Evolutionary conservation across 768 basidiomycete species (phyloP).

Genomic region (Collybia mongolica): DNA sequence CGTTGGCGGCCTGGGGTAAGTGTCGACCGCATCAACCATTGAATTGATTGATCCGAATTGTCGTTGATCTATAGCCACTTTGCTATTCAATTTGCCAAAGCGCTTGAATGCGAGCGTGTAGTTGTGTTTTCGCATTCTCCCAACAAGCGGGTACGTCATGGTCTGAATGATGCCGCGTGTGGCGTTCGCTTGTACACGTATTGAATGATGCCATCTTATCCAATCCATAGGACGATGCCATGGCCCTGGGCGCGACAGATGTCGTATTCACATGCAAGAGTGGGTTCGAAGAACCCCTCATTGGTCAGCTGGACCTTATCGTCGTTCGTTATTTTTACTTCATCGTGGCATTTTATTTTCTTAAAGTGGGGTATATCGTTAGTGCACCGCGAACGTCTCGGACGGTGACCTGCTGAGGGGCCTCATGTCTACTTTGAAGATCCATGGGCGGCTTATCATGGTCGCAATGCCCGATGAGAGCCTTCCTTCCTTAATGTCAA

Average conservation of each 20-base stretch:
- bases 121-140: slow-evolving; percentile 56
- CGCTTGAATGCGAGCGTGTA: slow-evolving; percentile 53
- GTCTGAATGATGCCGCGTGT: neutral
- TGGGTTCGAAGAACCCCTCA: slow-evolving; percentile 33
- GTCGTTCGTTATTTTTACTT: slow-evolving; percentile 25
- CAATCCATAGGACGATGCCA: slow-evolving; percentile 41
- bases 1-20: slow-evolving; percentile 56
- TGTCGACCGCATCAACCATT: neutral
- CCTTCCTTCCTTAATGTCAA: slow-evolving; percentile 35
- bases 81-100: slow-evolving; percentile 35
- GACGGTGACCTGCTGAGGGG: slow-evolving; percentile 27
- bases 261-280: slow-evolving; percentile 47
- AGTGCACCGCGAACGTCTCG: slow-evolving; percentile 28
- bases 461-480: slow-evolving; percentile 55
- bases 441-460: slow-evolving; percentile 53
- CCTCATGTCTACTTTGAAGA: slow-evolving; percentile 42
- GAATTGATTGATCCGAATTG: neutral
- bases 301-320: slow-evolving; percentile 49
- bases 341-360: neutral
- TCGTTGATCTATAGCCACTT: slow-evolving; percentile 21
- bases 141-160: slow-evolving; percentile 34
- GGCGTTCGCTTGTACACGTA: neutral
- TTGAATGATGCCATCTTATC: neutral
- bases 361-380: neutral
- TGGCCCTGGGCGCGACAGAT: slow-evolving; percentile 54